Percentiles rank a stretch among this genome's conserved stretches.
phyloP scores from a whole-genome alignment of 31 red algal genomes.

The Odonthalia washingtoniensis region DNA sequence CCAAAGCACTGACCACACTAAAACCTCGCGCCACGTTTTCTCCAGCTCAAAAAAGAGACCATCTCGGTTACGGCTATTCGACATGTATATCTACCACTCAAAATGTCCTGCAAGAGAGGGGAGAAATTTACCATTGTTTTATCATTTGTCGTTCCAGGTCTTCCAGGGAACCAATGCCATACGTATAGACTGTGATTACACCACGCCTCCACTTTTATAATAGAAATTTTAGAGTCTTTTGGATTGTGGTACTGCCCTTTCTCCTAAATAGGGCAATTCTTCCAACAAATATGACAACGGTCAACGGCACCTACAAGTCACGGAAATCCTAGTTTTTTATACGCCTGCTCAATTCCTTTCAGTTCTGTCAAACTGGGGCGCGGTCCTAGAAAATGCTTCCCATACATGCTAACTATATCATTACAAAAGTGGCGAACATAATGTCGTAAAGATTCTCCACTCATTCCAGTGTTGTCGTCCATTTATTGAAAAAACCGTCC shows the following conservation, averaged over 20 bases:
- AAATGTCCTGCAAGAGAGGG: not conserved
- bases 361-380: not conserved
- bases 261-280: not conserved
- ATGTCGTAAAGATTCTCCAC: not conserved
- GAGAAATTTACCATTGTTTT: conserved; percentile 4
- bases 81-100: no score
- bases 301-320: not conserved
- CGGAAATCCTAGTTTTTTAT: not conserved
- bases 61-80: no score
- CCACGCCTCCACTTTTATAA: conserved; percentile 4
- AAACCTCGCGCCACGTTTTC: no score
- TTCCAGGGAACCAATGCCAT: conserved; percentile 2
- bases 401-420: not conserved
- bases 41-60: no score
- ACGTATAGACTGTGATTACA: not conserved
- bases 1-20: no score
- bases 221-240: not conserved
- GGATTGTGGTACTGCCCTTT: conserved; percentile 22
- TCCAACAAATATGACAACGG: not conserved
- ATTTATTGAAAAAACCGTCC: not conserved
- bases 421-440: not conserved
- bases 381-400: not conserved
- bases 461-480: not conserved
- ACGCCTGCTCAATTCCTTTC: not conserved
- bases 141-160: not conserved